A percentile compares a stretch with the other conserved stretches of the same genome.
Evolutionary conservation across 2,329 filamentous ascomycete species (phyloP).

Genomic region (Phaeosphaeria sp.): DNA sequence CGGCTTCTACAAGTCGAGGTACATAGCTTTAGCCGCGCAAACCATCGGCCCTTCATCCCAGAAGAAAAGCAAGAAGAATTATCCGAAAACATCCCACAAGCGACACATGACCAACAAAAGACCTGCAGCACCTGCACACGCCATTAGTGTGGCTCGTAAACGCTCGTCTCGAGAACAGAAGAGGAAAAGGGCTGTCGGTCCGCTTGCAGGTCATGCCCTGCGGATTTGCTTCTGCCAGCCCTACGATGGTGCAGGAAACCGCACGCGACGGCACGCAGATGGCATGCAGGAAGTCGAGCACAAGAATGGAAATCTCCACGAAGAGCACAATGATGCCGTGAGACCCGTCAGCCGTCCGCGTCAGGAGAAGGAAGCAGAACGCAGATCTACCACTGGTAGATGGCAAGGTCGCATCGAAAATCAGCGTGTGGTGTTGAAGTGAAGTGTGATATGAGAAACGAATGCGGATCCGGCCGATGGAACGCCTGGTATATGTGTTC

Average conservation of each 20-base stretch:
- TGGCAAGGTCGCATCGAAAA: not conserved
- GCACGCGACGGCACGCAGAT: not conserved
- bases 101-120: conserved; percentile 5
- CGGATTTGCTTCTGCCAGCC: conserved; percentile 47
- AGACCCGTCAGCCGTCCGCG: not conserved
- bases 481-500: not conserved
- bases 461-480: not conserved
- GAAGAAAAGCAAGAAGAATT: conserved; percentile 3
- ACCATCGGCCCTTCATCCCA: conserved; percentile 11
- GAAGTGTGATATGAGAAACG: not conserved
- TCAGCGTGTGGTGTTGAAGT: not conserved
- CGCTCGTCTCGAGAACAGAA: not conserved
- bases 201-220: conserved; percentile 30
- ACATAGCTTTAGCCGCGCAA: conserved; percentile 15
- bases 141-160: not conserved
- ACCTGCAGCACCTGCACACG: not conserved
- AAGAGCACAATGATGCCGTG: conserved; percentile 3
- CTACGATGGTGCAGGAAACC: conserved; percentile 31
- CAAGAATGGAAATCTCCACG: not conserved
- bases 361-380: not conserved
- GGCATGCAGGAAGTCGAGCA: conserved; percentile 6
- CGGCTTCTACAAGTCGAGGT: conserved; percentile 20
- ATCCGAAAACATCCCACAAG: conserved; percentile 20
- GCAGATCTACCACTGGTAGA: not conserved
- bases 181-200: not conserved